These are phyloP conservation scores for Iberis amara DNA, from an alignment of 441 rosid species.

Conservation along the genomic window DNA sequence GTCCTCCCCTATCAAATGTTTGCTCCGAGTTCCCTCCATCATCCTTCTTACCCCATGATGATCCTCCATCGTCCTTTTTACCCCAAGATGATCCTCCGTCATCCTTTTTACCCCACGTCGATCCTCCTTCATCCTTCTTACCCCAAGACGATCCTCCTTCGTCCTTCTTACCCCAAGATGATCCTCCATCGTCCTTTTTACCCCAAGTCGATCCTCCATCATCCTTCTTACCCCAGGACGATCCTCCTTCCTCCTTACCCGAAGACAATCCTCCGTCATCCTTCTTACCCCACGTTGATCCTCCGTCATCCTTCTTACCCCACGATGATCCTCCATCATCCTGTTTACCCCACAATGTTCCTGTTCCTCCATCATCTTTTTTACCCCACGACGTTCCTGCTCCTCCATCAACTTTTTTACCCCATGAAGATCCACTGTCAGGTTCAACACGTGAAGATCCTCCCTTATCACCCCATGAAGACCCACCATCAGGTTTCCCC, in stretches of 20 bases:
- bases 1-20: conserved; percentile 31
- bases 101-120: conserved; percentile 10
- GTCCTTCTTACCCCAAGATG: not conserved
- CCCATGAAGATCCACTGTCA: conserved; percentile 16
- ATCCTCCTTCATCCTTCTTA: conserved; percentile 13
- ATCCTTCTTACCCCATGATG: conserved; percentile 6
- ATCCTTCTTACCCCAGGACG: not conserved
- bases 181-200: conserved; percentile 18
- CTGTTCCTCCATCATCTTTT: conserved; percentile 1
- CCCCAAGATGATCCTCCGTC: not conserved
- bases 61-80: conserved; percentile 17
- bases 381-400: conserved; percentile 28
- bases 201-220: conserved; percentile 19
- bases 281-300: not conserved
- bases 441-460: conserved; percentile 11
- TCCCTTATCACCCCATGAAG: conserved; percentile 23
- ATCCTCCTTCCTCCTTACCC: not conserved
- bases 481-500: conserved; percentile 24
- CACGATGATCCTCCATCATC: not conserved
- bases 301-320: not conserved
- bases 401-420: conserved; percentile 12
- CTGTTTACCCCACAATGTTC: conserved; percentile 13
- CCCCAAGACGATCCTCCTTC: conserved; percentile 13
- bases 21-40: conserved; percentile 25
- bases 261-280: not conserved